phyloP scores from a whole-genome alignment of 139 green algal genomes.

The Nannochloris sp. region DNA sequence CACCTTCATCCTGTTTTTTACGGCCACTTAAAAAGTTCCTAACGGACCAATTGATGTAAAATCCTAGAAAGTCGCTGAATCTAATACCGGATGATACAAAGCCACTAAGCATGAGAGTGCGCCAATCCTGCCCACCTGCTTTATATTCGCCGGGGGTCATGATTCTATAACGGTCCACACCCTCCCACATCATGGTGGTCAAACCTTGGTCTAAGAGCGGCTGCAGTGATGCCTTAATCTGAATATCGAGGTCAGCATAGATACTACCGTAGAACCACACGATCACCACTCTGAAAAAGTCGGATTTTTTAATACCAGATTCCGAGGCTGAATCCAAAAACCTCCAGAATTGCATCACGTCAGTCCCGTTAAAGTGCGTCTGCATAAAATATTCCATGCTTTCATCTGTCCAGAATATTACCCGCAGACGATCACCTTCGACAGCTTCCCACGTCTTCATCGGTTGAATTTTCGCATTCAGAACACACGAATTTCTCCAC shows the following conservation, averaged over 20 bases:
- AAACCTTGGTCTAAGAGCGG: neutral
- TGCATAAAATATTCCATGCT: neutral
- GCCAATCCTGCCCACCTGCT: neutral
- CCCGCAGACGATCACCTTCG: neutral
- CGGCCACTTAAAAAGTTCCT: neutral
- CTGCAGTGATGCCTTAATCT: neutral
- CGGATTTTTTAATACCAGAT: neutral
- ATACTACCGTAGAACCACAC: conserved; percentile 1
- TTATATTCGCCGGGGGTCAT: neutral
- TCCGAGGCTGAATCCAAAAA: neutral
- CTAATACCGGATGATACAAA: neutral
- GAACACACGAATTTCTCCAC: neutral
- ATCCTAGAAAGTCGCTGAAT: neutral
- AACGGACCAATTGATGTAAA: neutral
- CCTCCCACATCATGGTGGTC: conserved; percentile 2
- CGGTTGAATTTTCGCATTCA: neutral
- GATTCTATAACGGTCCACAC: neutral
- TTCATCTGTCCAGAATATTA: neutral
- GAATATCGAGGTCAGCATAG: neutral
- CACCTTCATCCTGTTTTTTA: neutral
- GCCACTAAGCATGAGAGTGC: conserved; percentile 1
- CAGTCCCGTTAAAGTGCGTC: neutral
- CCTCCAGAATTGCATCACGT: neutral
- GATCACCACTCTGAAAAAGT: conserved; percentile 1
- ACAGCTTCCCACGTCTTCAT: neutral